Conservation (phyloP, 805 yeast genomes). For the Yamadazyma ubonensis region DNA sequence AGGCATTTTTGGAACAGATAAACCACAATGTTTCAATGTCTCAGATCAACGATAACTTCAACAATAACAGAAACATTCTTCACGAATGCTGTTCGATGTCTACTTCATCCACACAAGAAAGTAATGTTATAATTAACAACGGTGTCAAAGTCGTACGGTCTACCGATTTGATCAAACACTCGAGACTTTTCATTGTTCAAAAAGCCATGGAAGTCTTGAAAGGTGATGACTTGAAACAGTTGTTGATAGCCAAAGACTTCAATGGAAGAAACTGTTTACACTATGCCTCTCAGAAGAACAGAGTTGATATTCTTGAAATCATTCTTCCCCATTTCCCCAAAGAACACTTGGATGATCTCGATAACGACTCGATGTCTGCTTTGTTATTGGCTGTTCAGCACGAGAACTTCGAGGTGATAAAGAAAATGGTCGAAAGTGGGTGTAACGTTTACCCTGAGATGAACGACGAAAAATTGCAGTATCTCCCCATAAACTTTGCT, state of each 20-base stretch:
- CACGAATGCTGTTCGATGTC: conserved; percentile 62
- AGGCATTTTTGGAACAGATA: conserved; percentile 46
- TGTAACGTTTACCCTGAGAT: conserved; percentile 43
- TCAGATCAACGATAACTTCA: conserved; percentile 60
- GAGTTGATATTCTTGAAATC: conserved; percentile 42
- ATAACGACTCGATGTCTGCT: conserved; percentile 80
- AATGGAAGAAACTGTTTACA: conserved; percentile 84
- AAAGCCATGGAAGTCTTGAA: conserved; percentile 28
- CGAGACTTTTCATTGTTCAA: conserved; percentile 36
- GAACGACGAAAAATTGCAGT: conserved; percentile 55
- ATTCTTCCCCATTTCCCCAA: conserved; percentile 40
- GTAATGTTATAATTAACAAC: conserved; percentile 40
- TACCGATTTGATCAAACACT: conserved; percentile 36
- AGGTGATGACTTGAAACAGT: conserved; percentile 16
- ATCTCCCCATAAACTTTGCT: conserved; percentile 79
- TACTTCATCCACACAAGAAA: conserved; percentile 32
- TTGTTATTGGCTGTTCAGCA: conserved; percentile 74
- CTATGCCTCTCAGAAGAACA: conserved; percentile 67
- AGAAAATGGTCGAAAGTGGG: conserved; percentile 32
- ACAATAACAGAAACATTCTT: conserved; percentile 60
- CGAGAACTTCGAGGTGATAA: conserved; percentile 49
- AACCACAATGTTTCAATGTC: conserved; percentile 55
- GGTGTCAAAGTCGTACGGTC: conserved; percentile 40
- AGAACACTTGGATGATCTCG: conserved; percentile 49
- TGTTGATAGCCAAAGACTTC: conserved; percentile 49